Base-by-base conservation (phyloP, 768 basidiomycete species). In the Hysterangium stoloniferum region DNA sequence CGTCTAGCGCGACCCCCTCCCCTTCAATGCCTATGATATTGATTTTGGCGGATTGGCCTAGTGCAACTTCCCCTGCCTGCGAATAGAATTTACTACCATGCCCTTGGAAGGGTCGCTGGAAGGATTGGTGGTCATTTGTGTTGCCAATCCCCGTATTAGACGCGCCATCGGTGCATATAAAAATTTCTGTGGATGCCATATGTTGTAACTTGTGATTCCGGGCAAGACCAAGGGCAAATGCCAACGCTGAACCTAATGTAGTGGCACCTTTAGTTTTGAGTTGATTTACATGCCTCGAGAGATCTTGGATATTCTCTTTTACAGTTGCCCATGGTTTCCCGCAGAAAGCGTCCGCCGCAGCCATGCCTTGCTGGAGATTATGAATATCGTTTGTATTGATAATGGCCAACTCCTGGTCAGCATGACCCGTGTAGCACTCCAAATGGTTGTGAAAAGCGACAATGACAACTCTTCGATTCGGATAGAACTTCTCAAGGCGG, bases 401-500 rank as follows among this genome's bases (percentile, higher is more conserved):
- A 24, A 17, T 15, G 22, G n/a, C 17, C 22, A 7, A 19, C 27
- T 27, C 25, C 3, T 12, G 15, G 17, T 24, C 33, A 28, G 34
- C 48, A n/a, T n/a, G n/a, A 8, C 48, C 48, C 20, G 42, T 27
- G 28, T 15, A 50, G 19, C 48, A 50, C 25, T 50, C 48, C 29
- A 50, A 29, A 22, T 29, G n/a, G 28, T 17, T 27, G 13, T 22
- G 22, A 25, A 50, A 50, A 13, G 37, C 37, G 22, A 50, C 25
- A 32, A 50, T 50, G 15, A 38, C 48, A 9, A 50, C 48, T 19
- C 36, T 37, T 4, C 48, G 48, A 13, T 41, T 41, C 19, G 48
- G 48, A 40, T 40, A 50, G 13, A 28, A 32, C 37, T 41, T 50
- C 29, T 50, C 28, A n/a, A 50, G 28, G 24, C 48, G 48, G 25